Evolutionary conservation across 805 yeast species (phyloP).

Genomic region (Saturnispora besseyi): DNA sequence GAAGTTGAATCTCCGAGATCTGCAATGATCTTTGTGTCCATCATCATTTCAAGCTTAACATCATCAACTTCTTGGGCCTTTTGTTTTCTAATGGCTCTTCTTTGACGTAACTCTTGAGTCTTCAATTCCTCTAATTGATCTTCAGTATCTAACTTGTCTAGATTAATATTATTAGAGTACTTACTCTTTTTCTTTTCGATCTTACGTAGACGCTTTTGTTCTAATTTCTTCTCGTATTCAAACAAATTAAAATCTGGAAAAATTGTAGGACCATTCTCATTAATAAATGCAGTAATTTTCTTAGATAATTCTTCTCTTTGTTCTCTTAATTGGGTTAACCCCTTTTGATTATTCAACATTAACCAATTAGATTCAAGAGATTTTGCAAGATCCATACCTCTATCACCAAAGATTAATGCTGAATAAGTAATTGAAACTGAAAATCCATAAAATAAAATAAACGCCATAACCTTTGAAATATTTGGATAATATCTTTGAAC

Average conservation of each 20-base stretch:
- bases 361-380: constrained; percentile 74
- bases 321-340: constrained; percentile 48
- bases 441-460: constrained; percentile 47
- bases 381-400: constrained; percentile 82
- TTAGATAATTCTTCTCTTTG: constrained; percentile 54
- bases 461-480: constrained; percentile 18
- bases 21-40: constrained; percentile 45
- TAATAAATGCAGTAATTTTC: constrained; percentile 72
- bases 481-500: constrained; percentile 20
- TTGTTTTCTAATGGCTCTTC: constrained; percentile 30
- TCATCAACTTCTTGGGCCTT: constrained; percentile 7
- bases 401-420: constrained; percentile 88
- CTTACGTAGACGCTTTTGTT: constrained; percentile 24
- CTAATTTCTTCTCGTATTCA: constrained; percentile 35
- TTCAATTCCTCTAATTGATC: constrained; percentile 44
- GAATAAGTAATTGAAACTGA: constrained; percentile 74
- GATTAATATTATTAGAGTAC: constrained; percentile 1
- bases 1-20: constrained; percentile 31
- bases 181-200: constrained; percentile 20
- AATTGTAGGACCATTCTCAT: constrained; percentile 72
- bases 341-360: constrained; percentile 49
- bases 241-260: constrained; percentile 75
- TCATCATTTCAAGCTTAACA: constrained; percentile 30
- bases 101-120: constrained; percentile 37
- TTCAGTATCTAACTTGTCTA: constrained; percentile 21